phyloP scores from a whole-genome alignment of 2,329 filamentous ascomycete genomes.

The Verticillium tricorpus region DNA sequence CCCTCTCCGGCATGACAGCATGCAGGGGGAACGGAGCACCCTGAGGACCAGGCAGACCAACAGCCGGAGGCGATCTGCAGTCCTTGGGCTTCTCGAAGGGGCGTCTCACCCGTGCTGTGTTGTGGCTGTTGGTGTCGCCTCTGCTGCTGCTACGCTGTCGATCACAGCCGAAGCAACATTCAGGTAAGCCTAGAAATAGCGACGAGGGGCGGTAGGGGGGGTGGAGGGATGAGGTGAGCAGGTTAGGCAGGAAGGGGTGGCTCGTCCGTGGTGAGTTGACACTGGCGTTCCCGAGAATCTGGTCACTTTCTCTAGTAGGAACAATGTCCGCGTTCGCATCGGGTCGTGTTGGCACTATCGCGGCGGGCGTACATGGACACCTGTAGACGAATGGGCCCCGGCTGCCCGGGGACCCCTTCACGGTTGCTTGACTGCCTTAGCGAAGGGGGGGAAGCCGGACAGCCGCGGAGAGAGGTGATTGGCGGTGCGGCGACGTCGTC shows the following conservation, averaged over 20 bases:
- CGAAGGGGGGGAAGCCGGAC: background rate
- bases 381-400: background rate
- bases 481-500: background rate
- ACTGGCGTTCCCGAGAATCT: background rate
- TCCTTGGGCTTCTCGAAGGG: background rate
- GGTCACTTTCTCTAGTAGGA: conserved; percentile 1
- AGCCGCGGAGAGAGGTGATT: background rate
- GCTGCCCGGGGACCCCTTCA: background rate
- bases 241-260: background rate
- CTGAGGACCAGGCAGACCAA: background rate
- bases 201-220: background rate
- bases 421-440: background rate
- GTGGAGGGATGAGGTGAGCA: background rate
- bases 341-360: background rate
- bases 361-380: background rate
- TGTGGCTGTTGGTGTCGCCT: background rate
- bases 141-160: background rate
- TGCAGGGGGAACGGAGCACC: background rate
- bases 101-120: background rate
- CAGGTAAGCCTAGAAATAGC: background rate
- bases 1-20: background rate
- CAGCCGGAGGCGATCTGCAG: background rate
- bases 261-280: background rate
- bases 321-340: conserved; percentile 1
- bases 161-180: background rate